Base-by-base conservation (phyloP, 2,329 filamentous ascomycete genomes). In the Grosmannia serpens region DNA sequence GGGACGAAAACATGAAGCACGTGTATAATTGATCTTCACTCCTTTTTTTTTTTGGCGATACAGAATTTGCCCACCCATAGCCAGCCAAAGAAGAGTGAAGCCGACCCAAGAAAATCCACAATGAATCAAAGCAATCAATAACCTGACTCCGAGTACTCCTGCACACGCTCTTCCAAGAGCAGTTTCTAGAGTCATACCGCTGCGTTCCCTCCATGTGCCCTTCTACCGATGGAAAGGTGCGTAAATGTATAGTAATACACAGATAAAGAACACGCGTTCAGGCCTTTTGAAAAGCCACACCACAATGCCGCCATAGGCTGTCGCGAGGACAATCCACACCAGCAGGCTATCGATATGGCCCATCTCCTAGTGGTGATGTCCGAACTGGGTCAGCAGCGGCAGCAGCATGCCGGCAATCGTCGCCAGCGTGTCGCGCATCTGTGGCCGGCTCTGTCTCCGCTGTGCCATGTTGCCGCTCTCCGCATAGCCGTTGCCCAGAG, bases 381-480 rank as follows among this genome's bases (percentile, higher is more conserved):
- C 88, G 63, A 91, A 82, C 65, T 91, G 88, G 24, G 88, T 89
- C 49, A 91, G 72, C 47, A 92, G 76, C 17, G 89, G 89, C 57
- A 94, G 70, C 57, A 92, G 70, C 87, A 94, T 92, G 62, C 89
- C 89, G 29, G 78, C 78, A 17, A 91, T 80, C 3, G 87, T 88
- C 15, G 83, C 83, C 57, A 90, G 66, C 0, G 85, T 88, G 67
- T 89, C 85, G 55, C 85, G 77, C 77, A 87, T 78, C 66, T 83
- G 79, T 20, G 81, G 81, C 38, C 81, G 79, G 55, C 73, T 72
- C 58, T 79, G 71, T 68, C 80, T 80, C 59, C 77, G 74, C 67
- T 81, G 77, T 47, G 73, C 59, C 49, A 62, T 29, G 20, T 70
- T 66, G 53, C 69, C 71, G 3, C 73, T 72, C 24, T 85, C 82